Base-by-base conservation (phyloP, 1,284 basidiomycete genomes). In the Trametes pubescens region DNA sequence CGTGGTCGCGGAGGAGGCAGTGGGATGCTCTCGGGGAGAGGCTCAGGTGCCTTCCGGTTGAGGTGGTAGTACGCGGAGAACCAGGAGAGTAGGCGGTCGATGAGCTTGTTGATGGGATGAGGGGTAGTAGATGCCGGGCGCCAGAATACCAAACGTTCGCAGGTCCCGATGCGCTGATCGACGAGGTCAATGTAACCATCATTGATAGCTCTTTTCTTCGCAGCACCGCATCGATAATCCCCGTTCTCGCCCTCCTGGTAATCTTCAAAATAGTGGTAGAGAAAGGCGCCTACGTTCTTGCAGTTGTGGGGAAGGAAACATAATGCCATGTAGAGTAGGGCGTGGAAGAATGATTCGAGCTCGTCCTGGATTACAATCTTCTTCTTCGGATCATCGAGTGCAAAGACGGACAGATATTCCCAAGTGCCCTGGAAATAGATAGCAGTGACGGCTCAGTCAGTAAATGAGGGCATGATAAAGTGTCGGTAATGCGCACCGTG, bases 301-400 rank as follows among this genome's bases (percentile, higher is more conserved):
- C 40, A 54, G 34, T 55, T 63, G 58, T 59, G 52, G 14, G 44
- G 57, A 6, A 66, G 34, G 14, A 47, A 61, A 29, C 65, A 61
- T 13, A 66, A 32, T 32, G 48, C 46, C 4, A 32, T 18, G 59
- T 64, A 66, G 51, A 63, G 32, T 5, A 59, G 11, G 9, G 64
- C 38, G 32, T 57, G 53, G 51, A 66, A 64, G 32, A 63, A 56
- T 13, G 65, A 63, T 34, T 66, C 65, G 11, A 66, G 8, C 21
- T 66, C 65, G 34, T 66, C 65, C 26, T 49, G 40, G 10, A 60
- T 44, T 0, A 29, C 52, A 22, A 62, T 48, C 9, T 51, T 51
- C 26, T 64, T 62, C 1, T 4, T 14, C 18, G 57, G 61, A 32
- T 58, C 4, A 10, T 48, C 16, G 5, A 63, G 38, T 2, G 62